A percentile compares a stretch with the other conserved stretches of the same genome.
Conservation (phyloP, 257 asterid species). For the Ocimum tenuiflorum region DNA sequence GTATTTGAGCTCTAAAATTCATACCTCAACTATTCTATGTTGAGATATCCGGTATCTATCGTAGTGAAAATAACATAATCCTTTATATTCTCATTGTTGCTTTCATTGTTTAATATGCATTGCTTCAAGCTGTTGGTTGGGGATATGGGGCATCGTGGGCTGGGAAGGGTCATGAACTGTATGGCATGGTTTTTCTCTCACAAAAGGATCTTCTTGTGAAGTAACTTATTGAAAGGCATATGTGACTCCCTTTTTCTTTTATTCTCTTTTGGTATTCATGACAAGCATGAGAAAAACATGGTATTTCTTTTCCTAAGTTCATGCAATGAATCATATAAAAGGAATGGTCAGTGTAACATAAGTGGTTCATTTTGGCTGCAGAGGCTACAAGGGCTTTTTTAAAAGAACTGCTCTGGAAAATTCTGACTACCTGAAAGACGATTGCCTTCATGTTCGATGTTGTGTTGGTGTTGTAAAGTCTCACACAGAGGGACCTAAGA, state of each 20-base stretch:
- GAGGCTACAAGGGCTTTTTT: constrained; percentile 89
- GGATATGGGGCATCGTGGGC: neutral
- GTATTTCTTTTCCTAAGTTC: neutral
- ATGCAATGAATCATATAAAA: neutral
- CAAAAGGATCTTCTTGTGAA: neutral
- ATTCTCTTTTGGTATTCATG: neutral
- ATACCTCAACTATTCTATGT: neutral
- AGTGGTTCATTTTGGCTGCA: constrained; percentile 29
- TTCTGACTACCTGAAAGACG: constrained; percentile 84
- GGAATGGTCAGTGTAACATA: neutral
- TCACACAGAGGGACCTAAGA: constrained; percentile 78
- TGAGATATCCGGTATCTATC: neutral
- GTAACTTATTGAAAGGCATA: neutral
- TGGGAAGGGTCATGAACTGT: neutral
- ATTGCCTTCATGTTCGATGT: constrained; percentile 80
- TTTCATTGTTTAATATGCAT: neutral
- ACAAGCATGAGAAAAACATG: neutral
- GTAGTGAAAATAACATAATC: neutral
- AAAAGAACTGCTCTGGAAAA: constrained; percentile 69
- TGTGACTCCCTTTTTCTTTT: neutral
- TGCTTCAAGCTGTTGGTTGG: neutral
- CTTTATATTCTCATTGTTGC: neutral
- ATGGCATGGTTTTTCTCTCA: neutral
- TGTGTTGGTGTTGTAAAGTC: constrained; percentile 90
- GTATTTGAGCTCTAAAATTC: neutral